Evolutionary conservation across 306 rosid species (phyloP).

Genomic region (Prunus campanulata): DNA sequence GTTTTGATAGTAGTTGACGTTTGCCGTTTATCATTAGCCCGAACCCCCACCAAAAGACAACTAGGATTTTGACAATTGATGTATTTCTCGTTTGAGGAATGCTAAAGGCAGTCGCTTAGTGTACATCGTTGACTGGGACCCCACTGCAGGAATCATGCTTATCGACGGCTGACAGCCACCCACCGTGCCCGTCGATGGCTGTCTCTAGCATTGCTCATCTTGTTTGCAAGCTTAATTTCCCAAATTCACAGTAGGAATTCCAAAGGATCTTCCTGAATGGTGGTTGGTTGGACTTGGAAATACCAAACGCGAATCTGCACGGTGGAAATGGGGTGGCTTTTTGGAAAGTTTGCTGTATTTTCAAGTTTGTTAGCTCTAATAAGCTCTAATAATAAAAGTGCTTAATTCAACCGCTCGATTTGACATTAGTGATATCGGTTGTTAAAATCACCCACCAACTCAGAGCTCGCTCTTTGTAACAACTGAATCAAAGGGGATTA

Average conservation of each 20-base stretch:
- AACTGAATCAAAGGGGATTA: constrained; percentile 16
- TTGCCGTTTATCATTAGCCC: not conserved
- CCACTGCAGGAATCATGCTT: not conserved
- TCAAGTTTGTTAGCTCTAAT: constrained; percentile 29
- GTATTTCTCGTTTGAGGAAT: not conserved
- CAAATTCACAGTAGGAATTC: not conserved
- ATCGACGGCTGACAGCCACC: not conserved
- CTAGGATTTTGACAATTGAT: not conserved
- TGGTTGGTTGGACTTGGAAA: constrained; percentile 26
- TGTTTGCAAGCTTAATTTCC: too few species aligned
- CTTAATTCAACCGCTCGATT: constrained; percentile 14
- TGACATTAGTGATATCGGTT: constrained; percentile 22
- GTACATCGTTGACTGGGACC: not conserved
- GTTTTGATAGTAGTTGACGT: not conserved
- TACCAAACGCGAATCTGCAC: constrained; percentile 17
- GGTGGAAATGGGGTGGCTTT: constrained; percentile 18
- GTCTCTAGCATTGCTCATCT: too few species aligned
- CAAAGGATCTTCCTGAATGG: not conserved
- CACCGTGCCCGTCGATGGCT: too few species aligned
- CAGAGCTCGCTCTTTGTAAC: constrained; percentile 22
- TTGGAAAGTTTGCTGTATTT: constrained; percentile 22
- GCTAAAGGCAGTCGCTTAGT: not conserved
- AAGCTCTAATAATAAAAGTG: constrained; percentile 3
- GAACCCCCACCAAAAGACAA: not conserved
- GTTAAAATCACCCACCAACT: constrained; percentile 18